phyloP scores from a whole-genome alignment of 805 yeast genomes.

The Yueomyces sp. region DNA sequence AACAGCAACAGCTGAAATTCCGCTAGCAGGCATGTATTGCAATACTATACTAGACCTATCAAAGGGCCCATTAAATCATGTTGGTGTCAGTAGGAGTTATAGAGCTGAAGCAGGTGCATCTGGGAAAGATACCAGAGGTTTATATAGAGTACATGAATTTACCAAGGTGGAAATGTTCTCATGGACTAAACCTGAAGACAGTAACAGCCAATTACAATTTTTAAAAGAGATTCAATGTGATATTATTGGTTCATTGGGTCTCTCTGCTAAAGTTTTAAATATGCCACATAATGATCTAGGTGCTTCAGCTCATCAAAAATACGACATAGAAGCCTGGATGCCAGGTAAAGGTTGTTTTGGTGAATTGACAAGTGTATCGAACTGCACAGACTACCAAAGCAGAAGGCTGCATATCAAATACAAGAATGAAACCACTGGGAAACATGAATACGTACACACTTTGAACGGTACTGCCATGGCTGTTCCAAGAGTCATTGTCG shows the following conservation, averaged over 20 bases:
- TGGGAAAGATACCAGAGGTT: slow-evolving; percentile 83
- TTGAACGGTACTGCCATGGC: slow-evolving; percentile 95
- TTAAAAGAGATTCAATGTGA: slow-evolving; percentile 52
- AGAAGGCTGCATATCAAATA: slow-evolving; percentile 65
- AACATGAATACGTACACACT: slow-evolving; percentile 51
- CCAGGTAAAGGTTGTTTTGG: slow-evolving; percentile 93
- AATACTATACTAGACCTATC: slow-evolving; percentile 31
- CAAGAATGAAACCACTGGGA: slow-evolving; percentile 23
- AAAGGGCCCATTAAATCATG: slow-evolving; percentile 44
- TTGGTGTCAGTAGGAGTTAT: slow-evolving; percentile 76
- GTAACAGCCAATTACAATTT: slow-evolving; percentile 41
- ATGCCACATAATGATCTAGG: slow-evolving; percentile 92
- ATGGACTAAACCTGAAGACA: slow-evolving; percentile 39
- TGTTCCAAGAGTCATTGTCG: slow-evolving; percentile 79
- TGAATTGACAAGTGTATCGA: slow-evolving; percentile 81
- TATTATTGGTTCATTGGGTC: slow-evolving; percentile 53
- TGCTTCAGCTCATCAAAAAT: slow-evolving; percentile 82
- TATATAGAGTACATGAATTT: slow-evolving; percentile 92
- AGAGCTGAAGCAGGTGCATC: slow-evolving; percentile 97
- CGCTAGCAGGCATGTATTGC: slow-evolving; percentile 69
- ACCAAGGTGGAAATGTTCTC: slow-evolving; percentile 87
- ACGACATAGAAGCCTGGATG: slow-evolving; percentile 96
- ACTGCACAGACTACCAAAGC: slow-evolving; percentile 84
- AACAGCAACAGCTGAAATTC: slow-evolving; percentile 92
- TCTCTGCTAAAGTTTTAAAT: slow-evolving; percentile 66